Conservation (phyloP, 1,284 basidiomycete species). For the Malassezia obtusa region DNA sequence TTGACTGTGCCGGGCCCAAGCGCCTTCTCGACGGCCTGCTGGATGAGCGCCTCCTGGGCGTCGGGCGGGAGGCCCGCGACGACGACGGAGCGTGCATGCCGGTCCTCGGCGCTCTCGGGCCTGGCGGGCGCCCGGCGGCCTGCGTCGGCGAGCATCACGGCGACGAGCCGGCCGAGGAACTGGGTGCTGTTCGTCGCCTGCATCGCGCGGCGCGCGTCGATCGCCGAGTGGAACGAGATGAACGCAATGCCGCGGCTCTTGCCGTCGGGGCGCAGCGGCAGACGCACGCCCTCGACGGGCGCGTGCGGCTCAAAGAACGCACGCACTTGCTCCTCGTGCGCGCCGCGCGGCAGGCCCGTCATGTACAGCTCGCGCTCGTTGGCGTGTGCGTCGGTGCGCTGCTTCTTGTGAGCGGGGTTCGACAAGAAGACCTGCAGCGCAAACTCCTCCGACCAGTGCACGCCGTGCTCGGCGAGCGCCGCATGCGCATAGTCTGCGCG, state of each 20-base stretch:
- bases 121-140: not conserved
- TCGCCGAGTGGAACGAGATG: slow-evolving; percentile 63
- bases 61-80: slow-evolving; percentile 30
- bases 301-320: slow-evolving; percentile 67
- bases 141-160: slow-evolving; percentile 27
- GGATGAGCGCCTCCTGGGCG: slow-evolving; percentile 45
- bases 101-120: not conserved
- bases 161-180: slow-evolving; percentile 31
- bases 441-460: slow-evolving; percentile 58
- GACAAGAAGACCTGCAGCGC: slow-evolving; percentile 73
- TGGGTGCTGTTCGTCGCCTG: slow-evolving; percentile 30
- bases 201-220: slow-evolving; percentile 42
- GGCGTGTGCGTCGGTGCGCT: slow-evolving; percentile 69
- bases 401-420: slow-evolving; percentile 77
- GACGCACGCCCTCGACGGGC: slow-evolving; percentile 65
- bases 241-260: slow-evolving; percentile 80
- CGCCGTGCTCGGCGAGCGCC: slow-evolving; percentile 67
- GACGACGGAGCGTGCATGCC: slow-evolving; percentile 21
- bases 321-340: slow-evolving; percentile 63
- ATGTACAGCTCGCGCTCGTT: slow-evolving; percentile 75
- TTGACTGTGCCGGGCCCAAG: slow-evolving; percentile 25
- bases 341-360: slow-evolving; percentile 67
- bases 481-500: slow-evolving; percentile 65
- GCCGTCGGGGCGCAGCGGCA: slow-evolving; percentile 64
- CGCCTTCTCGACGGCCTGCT: slow-evolving; percentile 36